These are phyloP conservation scores for Flueggea neowawraea DNA, from an alignment of 441 rosid genomes.

Conservation along the genomic window DNA sequence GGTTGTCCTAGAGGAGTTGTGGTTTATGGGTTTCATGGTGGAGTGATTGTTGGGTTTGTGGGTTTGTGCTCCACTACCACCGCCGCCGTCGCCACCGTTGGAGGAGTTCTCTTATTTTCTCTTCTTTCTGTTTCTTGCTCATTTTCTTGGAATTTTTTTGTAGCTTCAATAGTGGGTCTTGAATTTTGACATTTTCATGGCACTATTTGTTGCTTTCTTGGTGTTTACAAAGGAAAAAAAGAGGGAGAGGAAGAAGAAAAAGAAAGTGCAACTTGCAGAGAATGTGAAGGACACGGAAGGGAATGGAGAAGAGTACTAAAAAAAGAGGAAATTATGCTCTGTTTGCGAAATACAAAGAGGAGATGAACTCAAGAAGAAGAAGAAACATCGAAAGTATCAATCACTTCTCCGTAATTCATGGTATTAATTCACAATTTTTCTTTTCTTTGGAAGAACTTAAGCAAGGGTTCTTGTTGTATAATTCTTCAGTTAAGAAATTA, in stretches of 20 bases:
- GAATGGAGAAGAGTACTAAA: conserved; percentile 57
- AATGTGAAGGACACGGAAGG: conserved; percentile 65
- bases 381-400: conserved; percentile 12
- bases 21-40: no score
- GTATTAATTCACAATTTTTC: no score
- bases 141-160: neutral
- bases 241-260: conserved; percentile 44
- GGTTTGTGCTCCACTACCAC: no score
- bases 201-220: neutral
- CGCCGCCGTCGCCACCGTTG: no score
- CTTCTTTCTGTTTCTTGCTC: neutral
- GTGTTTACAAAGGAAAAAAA: conserved; percentile 33
- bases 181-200: no score
- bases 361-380: conserved; percentile 10
- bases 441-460: no score
- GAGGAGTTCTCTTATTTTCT: neutral
- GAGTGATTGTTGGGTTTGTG: no score
- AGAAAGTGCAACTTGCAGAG: conserved; percentile 68
- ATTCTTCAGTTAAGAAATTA: no score
- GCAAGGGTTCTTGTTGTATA: no score
- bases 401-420: no score
- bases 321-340: conserved; percentile 10
- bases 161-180: no score
- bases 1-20: no score
- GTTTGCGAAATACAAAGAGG: conserved; percentile 4